Evolutionary conservation across 169 alveolate genomes (phyloP).

Genomic region (Cryptosporidium viatorum): DNA sequence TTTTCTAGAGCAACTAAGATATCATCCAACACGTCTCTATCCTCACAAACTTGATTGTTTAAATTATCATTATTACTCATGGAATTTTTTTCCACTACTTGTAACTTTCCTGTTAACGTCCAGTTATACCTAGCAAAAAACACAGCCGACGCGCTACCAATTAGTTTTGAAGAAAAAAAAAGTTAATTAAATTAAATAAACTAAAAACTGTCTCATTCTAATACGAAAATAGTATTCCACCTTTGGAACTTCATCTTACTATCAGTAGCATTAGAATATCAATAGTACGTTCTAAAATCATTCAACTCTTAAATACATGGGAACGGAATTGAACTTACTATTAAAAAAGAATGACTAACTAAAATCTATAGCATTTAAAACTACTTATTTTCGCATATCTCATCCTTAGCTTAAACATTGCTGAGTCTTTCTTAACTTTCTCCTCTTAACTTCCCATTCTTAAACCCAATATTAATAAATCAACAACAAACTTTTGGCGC

Average conservation of each 20-base stretch:
- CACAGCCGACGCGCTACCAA: background rate
- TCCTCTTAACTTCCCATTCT: background rate
- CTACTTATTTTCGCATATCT: background rate
- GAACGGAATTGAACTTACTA: background rate
- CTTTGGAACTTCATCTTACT: background rate
- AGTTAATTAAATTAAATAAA: background rate
- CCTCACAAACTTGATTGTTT: background rate
- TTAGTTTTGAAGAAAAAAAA: background rate
- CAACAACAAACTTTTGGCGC: background rate
- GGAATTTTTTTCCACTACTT: background rate
- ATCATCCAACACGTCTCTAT: constrained; percentile 13
- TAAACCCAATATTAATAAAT: background rate
- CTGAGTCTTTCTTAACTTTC: background rate
- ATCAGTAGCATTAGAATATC: background rate
- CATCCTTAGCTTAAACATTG: background rate
- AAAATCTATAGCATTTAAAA: background rate
- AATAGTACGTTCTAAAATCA: background rate
- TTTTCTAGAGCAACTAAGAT: constrained; percentile 15
- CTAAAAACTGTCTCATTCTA: background rate
- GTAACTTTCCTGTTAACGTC: background rate
- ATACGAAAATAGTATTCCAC: background rate
- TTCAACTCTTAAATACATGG: too few species aligned
- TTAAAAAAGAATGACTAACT: too few species aligned
- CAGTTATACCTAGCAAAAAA: background rate
- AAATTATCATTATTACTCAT: constrained; percentile 20